Base-by-base conservation (phyloP, 768 basidiomycete genomes). In the Psilocybe sp. region DNA sequence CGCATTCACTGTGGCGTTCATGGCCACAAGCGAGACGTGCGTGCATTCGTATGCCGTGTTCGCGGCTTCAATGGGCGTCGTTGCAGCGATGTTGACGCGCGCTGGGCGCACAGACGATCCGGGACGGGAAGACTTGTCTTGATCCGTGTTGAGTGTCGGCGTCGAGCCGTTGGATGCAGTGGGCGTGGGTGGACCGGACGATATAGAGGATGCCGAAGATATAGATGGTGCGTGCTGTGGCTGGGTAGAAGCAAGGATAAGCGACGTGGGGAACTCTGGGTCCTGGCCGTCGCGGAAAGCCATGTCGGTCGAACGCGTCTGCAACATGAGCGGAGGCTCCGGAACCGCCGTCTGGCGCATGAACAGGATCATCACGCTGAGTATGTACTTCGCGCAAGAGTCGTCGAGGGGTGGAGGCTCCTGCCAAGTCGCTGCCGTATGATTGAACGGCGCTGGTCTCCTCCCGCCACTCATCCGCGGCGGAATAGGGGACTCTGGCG, bases 291-390 rank as follows among this genome's bases (percentile, higher is more conserved):
- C 88, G 34, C 85, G 81, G 60, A 89, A 86, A 1, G 83, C 75
- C 42, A 85, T 78, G 51, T 75, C 76, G 35, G 84, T 79, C 16
- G 78, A 82, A 31, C 79, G 73, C 55, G 76, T 82, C 16, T 81
- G 80, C 15, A 81, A 77, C 61, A 80, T 70, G 15, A 73, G 61
- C 14, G 81, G 81, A 31, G 70, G 67, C 14, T 87, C 83, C 16
- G 75, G 66, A 32, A 78, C 70, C 0, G 81, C 73, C 0, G 87
- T 85, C 62, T 90, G 85, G 14, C 89, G 80, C 33, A 92, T 77
- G 64, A 89, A 90, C n/a, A 86, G 68, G 14, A 90, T 78, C 81
- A 94, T 84, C 39, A 93, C 85, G 63, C 83, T 85, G 46, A 94
- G 71, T 40, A 92, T 77, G 64, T 92, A 92, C 63, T 79, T 82